These are phyloP conservation scores for Nigrospora osmanthi DNA, from an alignment of 2,329 filamentous ascomycete genomes.

Conservation along the genomic window DNA sequence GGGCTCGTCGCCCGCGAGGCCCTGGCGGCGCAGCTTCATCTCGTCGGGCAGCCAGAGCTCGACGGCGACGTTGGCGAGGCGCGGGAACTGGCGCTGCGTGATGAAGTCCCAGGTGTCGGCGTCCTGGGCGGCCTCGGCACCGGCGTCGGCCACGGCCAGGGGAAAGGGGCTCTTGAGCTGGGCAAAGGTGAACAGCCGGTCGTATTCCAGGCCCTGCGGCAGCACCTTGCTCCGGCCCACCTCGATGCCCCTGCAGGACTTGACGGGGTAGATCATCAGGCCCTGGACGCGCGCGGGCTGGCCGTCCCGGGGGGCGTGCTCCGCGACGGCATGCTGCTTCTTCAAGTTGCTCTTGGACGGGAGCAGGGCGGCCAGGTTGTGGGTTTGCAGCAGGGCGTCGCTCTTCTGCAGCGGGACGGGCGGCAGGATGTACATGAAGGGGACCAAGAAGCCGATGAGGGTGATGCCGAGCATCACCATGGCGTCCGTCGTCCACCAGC, in stretches of 20 bases:
- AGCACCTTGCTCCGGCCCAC: constrained; percentile 57
- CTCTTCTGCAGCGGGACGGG: constrained; percentile 43
- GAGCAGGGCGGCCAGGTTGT: constrained; percentile 37
- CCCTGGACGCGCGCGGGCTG: constrained; percentile 40
- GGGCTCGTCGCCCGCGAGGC: constrained; percentile 41
- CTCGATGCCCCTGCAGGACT: constrained; percentile 74
- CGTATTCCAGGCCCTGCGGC: constrained; percentile 65
- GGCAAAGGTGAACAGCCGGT: constrained; percentile 78
- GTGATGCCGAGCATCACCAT: constrained; percentile 17
- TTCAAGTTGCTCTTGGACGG: constrained; percentile 27
- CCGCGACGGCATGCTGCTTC: constrained; percentile 11
- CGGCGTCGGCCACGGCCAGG: constrained; percentile 31
- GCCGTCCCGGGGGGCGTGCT: constrained; percentile 11
- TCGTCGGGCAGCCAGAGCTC: constrained; percentile 64
- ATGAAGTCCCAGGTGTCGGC: constrained; percentile 58
- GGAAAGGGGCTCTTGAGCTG: constrained; percentile 49
- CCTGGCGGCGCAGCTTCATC: constrained; percentile 40
- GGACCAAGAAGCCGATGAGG: constrained; percentile 39
- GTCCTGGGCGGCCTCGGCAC: constrained; percentile 23
- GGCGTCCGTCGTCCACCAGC: constrained; percentile 11
- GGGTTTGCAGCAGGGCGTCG: constrained; percentile 48
- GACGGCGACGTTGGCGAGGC: constrained; percentile 61
- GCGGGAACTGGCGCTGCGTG: constrained; percentile 61
- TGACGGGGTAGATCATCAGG: constrained; percentile 74
- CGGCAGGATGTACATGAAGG: constrained; percentile 46